Evolutionary conservation across 2,329 filamentous ascomycete species (phyloP).

Genomic region (Aureobasidium vineae): DNA sequence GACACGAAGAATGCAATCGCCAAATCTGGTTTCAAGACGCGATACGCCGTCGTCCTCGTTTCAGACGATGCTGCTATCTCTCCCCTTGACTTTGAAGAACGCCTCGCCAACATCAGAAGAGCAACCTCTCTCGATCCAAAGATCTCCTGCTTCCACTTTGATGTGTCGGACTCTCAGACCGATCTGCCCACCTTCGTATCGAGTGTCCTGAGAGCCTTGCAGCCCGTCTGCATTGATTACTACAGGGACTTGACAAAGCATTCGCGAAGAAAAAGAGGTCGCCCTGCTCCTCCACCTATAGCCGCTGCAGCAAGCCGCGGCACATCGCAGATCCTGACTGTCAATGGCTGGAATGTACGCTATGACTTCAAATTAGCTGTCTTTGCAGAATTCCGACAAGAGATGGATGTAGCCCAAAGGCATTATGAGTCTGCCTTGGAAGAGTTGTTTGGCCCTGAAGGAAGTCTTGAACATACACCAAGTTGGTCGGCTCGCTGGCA

Average conservation of each 20-base stretch:
- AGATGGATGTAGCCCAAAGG: conserved; percentile 81
- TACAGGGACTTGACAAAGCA: conserved; percentile 95
- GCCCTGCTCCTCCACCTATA: conserved; percentile 75
- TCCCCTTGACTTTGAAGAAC: conserved; percentile 66
- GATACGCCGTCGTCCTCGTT: conserved; percentile 73
- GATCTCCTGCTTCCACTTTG: conserved; percentile 75
- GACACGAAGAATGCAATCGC: conserved; percentile 67
- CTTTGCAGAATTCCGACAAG: conserved; percentile 89
- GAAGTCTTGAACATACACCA: conserved; percentile 79
- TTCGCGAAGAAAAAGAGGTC: conserved; percentile 79
- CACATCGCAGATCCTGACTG: conserved; percentile 80
- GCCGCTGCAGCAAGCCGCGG: conserved; percentile 78
- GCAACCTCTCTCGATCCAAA: conserved; percentile 79
- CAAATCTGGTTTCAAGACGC: conserved; percentile 72
- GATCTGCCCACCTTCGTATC: conserved; percentile 73
- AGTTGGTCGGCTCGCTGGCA: conserved; percentile 91
- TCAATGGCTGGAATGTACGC: conserved; percentile 85
- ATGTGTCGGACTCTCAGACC: conserved; percentile 66
- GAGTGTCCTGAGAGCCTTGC: conserved; percentile 69
- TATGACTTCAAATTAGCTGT: conserved; percentile 93
- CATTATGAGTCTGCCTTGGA: conserved; percentile 89
- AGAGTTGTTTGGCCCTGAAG: conserved; percentile 72
- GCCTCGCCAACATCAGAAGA: conserved; percentile 74
- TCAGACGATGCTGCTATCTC: conserved; percentile 60
- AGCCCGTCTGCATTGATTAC: conserved; percentile 77